Percentiles rank a stretch among this genome's conserved stretches.
These are phyloP conservation scores for Breynia disticha DNA, from an alignment of 441 rosid genomes.

Conservation along the genomic window DNA sequence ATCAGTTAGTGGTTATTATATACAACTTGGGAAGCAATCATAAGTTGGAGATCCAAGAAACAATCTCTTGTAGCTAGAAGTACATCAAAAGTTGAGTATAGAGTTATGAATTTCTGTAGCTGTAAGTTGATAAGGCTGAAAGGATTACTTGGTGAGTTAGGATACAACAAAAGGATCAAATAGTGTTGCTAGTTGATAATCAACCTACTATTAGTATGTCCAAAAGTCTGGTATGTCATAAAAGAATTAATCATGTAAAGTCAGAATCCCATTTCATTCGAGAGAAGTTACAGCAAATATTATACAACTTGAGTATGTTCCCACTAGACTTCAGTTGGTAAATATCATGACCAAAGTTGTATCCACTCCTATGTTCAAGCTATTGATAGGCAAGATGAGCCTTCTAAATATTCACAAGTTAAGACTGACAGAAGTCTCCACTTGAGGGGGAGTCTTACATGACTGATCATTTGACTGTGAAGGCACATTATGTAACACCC, in stretches of 20 bases:
- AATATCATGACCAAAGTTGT: too few species aligned
- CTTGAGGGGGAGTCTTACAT: too few species aligned
- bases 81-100: not conserved
- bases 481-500: too few species aligned
- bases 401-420: too few species aligned
- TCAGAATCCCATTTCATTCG: not conserved
- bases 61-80: not conserved
- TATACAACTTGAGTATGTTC: not conserved
- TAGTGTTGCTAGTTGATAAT: not conserved
- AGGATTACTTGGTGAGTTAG: not conserved
- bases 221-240: too few species aligned
- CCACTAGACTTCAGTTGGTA: not conserved
- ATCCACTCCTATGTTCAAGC: too few species aligned
- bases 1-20: not conserved
- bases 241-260: not conserved
- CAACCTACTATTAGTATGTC: not conserved
- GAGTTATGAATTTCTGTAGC: not conserved
- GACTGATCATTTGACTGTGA: too few species aligned
- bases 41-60: not conserved
- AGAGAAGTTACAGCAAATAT: not conserved
- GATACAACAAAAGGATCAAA: not conserved
- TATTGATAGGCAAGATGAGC: too few species aligned
- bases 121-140: not conserved
- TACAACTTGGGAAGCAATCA: not conserved
- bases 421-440: too few species aligned